Evolutionary conservation across 768 basidiomycete species (phyloP), one percentile per base, ranked within the genome.

Genomic region (Leucocoprinus leucothites): DNA sequence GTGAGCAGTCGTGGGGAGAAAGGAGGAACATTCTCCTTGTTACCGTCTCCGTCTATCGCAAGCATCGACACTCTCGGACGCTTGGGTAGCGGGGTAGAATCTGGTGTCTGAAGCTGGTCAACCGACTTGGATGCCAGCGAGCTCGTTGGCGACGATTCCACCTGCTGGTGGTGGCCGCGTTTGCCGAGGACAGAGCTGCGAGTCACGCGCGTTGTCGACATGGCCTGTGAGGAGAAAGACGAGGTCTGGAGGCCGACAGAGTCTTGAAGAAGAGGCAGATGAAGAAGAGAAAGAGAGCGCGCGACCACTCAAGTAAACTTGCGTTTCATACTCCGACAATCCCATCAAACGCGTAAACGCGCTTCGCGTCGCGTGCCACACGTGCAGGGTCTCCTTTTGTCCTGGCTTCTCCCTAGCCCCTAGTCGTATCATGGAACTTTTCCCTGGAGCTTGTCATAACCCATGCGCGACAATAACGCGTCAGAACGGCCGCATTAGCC

Each of bases 1-100:
- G 65, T 74, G 59, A 77, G 56, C 11, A 66, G 58, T 44, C 79
- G 74, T 28, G 64, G 59, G 44, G 67, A 69, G 59, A 79, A 76
- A 1, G 88, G 88, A n/a, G 87, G 85, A 16, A 89, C 76, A 61
- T 90, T 90, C 67, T 90, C 88, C 73, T 90, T 90, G 68, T 90
- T 90, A 21, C 75, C 73, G 48, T 84, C 81, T 40, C 78, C 81
- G 57, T 85, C 84, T 18, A 77, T 51, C 28, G 66, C 57, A 4
- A 67, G 68, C 14, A 66, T 64, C 14, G 79, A 75, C 16, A 77
- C 81, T 50, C 82, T 79, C 42, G 78, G 70, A 51, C 88, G 86
- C 71, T 90, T 90, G 34, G 80, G 73, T 61, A 78, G 81, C 18
- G 87, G 87, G 7, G 82, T 84, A 26, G 74, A 70, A 58, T 87